These are phyloP conservation scores for Leptoxyphium fumago DNA, from an alignment of 2,329 filamentous ascomycete genomes.

Conservation along the genomic window DNA sequence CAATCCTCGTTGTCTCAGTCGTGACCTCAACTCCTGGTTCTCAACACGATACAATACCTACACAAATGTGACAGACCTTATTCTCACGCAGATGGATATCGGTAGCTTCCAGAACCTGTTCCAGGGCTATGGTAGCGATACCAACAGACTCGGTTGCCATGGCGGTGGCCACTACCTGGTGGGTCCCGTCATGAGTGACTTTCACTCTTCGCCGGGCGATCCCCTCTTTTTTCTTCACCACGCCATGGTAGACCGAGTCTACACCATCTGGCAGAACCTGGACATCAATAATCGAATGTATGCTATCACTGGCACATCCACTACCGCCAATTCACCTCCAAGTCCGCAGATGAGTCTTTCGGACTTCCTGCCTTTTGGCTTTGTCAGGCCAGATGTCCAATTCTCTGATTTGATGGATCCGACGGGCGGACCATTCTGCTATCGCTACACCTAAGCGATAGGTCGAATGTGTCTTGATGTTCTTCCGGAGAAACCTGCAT, in stretches of 20 bases:
- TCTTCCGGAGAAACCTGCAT: too few species aligned
- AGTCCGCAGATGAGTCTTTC: slow-evolving; percentile 32
- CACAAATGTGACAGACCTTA: slow-evolving; percentile 10
- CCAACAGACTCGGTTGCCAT: slow-evolving; percentile 25
- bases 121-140: slow-evolving; percentile 16
- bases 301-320: slow-evolving; percentile 29
- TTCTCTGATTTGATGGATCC: slow-evolving; percentile 19
- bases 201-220: slow-evolving; percentile 30
- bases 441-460: slow-evolving; percentile 15
- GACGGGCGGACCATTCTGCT: slow-evolving; percentile 18
- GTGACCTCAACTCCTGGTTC: slow-evolving; percentile 13
- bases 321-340: slow-evolving; percentile 29
- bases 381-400: slow-evolving; percentile 8
- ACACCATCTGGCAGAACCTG: slow-evolving; percentile 36
- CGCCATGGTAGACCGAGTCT: slow-evolving; percentile 32
- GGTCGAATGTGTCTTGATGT: too few species aligned
- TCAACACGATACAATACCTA: slow-evolving; percentile 9
- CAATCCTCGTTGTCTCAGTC: slow-evolving; percentile 13
- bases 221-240: slow-evolving; percentile 38
- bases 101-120: slow-evolving; percentile 14
- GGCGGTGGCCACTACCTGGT: slow-evolving; percentile 33
- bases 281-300: slow-evolving; percentile 25
- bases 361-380: slow-evolving; percentile 23
- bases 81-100: slow-evolving; percentile 14
- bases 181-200: slow-evolving; percentile 28